These are phyloP conservation scores for Candida takata DNA, from an alignment of 805 yeast genomes.

Conservation along the genomic window DNA sequence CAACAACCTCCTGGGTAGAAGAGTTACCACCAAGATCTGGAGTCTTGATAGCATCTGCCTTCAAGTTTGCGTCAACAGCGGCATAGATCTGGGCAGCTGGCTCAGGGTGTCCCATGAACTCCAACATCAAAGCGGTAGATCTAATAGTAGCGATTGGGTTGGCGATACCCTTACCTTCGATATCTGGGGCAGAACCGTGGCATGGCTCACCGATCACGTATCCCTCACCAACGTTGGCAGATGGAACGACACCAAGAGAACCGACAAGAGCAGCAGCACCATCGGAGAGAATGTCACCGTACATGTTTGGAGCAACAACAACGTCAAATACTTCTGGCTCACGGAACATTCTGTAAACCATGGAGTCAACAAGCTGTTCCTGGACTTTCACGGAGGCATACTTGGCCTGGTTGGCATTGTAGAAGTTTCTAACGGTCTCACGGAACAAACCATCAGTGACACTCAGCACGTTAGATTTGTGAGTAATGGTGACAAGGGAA, in stretches of 20 bases:
- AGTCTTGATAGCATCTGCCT: conserved; percentile 67
- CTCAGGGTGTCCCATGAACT: conserved; percentile 84
- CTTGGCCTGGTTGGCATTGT: conserved; percentile 45
- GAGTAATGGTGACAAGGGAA: conserved; percentile 85
- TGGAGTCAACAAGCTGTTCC: conserved; percentile 97
- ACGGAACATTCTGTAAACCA: conserved; percentile 98
- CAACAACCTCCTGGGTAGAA: conserved; percentile 78
- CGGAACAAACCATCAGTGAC: conserved; percentile 94
- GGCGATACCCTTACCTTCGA: conserved; percentile 89
- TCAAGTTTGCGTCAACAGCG: conserved; percentile 91
- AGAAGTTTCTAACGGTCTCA: conserved; percentile 53
- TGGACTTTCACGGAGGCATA: conserved; percentile 61
- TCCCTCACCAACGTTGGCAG: conserved; percentile 94
- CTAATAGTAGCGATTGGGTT: conserved; percentile 98
- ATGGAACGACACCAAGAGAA: conserved; percentile 95
- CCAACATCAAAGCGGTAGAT: conserved; percentile 95
- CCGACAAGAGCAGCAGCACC: conserved; percentile 99
- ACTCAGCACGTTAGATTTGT: conserved; percentile 91
- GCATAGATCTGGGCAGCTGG: conserved; percentile 89
- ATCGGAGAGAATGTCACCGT: conserved; percentile 94
- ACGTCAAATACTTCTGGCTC: conserved; percentile 97
- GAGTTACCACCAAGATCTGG: conserved; percentile 95
- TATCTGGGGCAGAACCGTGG: conserved; percentile 98
- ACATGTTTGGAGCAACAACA: conserved; percentile 96
- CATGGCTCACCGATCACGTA: conserved; percentile 99